These are phyloP conservation scores for Chlorella sp. DNA, from an alignment of 139 green algal genomes.

Conservation along the genomic window DNA sequence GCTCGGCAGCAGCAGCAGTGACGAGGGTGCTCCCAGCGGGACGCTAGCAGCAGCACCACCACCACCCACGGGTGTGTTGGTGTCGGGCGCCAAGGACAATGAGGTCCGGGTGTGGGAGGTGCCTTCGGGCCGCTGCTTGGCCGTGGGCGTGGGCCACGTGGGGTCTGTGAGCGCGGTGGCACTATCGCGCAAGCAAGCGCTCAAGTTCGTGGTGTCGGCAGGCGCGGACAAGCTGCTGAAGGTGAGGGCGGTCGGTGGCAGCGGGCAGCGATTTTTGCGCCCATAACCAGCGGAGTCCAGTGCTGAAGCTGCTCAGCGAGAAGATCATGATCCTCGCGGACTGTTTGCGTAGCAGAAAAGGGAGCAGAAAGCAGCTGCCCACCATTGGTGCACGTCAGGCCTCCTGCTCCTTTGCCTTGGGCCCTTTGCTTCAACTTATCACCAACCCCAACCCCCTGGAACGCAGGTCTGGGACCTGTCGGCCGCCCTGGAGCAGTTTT, in stretches of 20 bases:
- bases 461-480: constrained; percentile 67
- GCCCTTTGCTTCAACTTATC: no score
- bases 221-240: constrained; percentile 87
- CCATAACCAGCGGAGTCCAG: no score
- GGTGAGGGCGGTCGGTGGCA: background rate
- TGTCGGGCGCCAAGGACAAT: constrained; percentile 81
- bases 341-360: no score
- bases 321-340: no score
- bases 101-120: constrained; percentile 75
- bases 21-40: no score
- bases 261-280: no score
- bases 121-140: constrained; percentile 43
- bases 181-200: constrained; percentile 40
- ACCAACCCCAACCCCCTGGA: no score
- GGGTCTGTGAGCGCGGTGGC: constrained; percentile 77
- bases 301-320: no score
- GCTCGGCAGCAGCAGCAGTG: constrained; percentile 15
- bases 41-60: no score
- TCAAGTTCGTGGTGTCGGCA: constrained; percentile 59
- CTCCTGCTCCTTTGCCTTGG: no score
- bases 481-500: background rate
- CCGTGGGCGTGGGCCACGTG: constrained; percentile 71
- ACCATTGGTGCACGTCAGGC: no score
- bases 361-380: no score
- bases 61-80: constrained; percentile 20